Evolutionary conservation across 768 basidiomycete genomes (phyloP), one percentile per base, ranked within the genome.

Genomic region (Naganishia vishniacii): DNA sequence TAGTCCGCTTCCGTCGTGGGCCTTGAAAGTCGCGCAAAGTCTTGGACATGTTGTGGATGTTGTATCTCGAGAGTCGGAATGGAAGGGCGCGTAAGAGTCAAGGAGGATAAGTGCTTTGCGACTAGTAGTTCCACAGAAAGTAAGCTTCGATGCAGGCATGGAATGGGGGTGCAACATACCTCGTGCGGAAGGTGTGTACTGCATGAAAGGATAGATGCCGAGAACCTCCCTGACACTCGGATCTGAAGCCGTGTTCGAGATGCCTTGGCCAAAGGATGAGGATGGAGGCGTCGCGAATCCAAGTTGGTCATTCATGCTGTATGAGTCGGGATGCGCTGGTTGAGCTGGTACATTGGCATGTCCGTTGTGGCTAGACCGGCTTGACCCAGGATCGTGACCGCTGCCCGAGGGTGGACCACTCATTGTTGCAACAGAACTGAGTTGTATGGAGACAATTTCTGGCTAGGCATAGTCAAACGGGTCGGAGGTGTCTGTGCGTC

Each of bases 181-280:
- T 72, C 73, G 65, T 11, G 73, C 70, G 11, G 66, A 71, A 1
- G 75, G 75, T 0, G 70, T 65, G 53, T 77, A 72, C 16, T 66
- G 69, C 31, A 72, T 65, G 45, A 77, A 70, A 16, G 75, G 75
- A 48, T 72, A 73, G 1, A 71, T 65, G 23, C 66, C 65, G 37
- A 73, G 45, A 40, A 75, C 61, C 45, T 69, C 65, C 4, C 66
- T 64, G 9, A 72, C 69, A 64, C 71, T 64, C 31, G 65, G 63
- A 58, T 70, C 64, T 2, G 66, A 41, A 16, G 65, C 65, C 15
- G 20, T 59, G 45, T 65, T 64, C 28, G 59, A 47, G 26, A 40
- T 26, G 9, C 34, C 37, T 13, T 18, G 37, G 25, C 37, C 53
- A 20, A 37, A 26, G 3, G 53, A 6, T 11, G 53, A 51, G 6